These are phyloP conservation scores for Corchorus capsularis DNA, from an alignment of 345 rosid genomes.

Conservation along the genomic window DNA sequence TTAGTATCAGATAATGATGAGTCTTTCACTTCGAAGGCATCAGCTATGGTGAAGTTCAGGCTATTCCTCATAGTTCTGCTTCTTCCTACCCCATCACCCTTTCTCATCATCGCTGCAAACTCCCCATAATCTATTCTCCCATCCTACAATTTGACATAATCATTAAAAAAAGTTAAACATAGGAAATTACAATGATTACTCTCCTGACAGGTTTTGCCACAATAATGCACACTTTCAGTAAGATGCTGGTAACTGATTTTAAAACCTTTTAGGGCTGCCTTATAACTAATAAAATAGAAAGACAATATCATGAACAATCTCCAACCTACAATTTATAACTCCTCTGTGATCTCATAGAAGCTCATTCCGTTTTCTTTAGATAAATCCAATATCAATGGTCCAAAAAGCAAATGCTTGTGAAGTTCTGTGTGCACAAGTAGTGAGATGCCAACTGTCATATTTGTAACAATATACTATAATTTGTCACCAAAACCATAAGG, in stretches of 20 bases:
- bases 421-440: background rate
- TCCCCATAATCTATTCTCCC: constrained; percentile 85
- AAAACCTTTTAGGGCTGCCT: background rate
- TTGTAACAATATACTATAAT: background rate
- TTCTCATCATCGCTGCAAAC: constrained; percentile 90
- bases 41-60: constrained; percentile 71
- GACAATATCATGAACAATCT: background rate
- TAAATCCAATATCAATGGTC: background rate
- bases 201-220: background rate
- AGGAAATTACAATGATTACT: background rate
- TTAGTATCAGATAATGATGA: constrained; percentile 17
- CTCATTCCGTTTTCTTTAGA: background rate
- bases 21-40: constrained; percentile 58
- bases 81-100: constrained; percentile 63
- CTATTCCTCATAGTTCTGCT: constrained; percentile 77
- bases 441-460: background rate
- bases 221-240: background rate
- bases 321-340: background rate
- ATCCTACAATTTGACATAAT: constrained; percentile 48
- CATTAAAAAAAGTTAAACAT: background rate
- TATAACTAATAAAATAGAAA: background rate
- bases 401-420: background rate
- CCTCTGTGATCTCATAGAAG: background rate
- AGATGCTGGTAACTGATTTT: background rate
- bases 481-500: too few relatives aligned